phyloP scores from a whole-genome alignment of 2,329 filamentous ascomycete genomes.

The Paramyrothecium sp. region DNA sequence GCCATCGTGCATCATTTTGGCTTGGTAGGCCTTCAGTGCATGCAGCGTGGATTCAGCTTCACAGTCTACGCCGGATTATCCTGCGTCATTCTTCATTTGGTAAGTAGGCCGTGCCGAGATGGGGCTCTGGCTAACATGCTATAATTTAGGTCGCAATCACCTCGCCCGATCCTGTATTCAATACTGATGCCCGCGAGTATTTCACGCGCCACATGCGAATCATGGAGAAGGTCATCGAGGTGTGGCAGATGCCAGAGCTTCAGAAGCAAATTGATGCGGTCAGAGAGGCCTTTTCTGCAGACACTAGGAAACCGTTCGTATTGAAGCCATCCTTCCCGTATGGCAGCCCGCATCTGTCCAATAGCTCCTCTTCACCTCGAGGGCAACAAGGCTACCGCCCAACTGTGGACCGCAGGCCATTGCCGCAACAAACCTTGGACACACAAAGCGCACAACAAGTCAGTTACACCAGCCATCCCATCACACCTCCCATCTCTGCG shows the following conservation, averaged over 20 bases:
- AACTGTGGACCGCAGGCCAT: constrained; percentile 42
- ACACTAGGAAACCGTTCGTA: constrained; percentile 81
- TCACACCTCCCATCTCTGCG: constrained; percentile 78
- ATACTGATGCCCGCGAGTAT: constrained; percentile 79
- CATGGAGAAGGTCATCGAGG: constrained; percentile 77
- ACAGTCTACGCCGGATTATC: constrained; percentile 90
- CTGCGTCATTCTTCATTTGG: constrained; percentile 89
- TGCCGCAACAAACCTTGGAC: constrained; percentile 55
- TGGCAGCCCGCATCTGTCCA: constrained; percentile 69
- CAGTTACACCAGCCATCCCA: constrained; percentile 69
- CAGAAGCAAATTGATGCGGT: constrained; percentile 87
- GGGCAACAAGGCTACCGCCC: constrained; percentile 49
- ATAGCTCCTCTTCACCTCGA: constrained; percentile 61
- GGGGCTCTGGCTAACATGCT: constrained; percentile 3
- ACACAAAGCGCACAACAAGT: constrained; percentile 55
- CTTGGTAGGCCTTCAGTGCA: constrained; percentile 78
- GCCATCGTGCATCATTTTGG: constrained; percentile 75
- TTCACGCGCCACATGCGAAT: constrained; percentile 95
- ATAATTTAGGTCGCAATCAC: constrained; percentile 78
- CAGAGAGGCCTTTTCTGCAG: constrained; percentile 86
- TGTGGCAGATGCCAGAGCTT: constrained; percentile 87
- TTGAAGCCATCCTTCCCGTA: constrained; percentile 86
- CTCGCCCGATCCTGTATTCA: constrained; percentile 86
- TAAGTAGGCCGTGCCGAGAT: constrained; percentile 47
- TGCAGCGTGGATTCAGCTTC: constrained; percentile 93